Evolutionary conservation across 176 grass and related monocot species (phyloP).

Genomic region (Hordeum vulgare): MorexV3_pseudomolecules_assembly NC_058520.1:467190990-467191489

Average conservation of each 20-base stretch:
- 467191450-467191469: neutral
- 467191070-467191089: neutral
- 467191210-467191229: conserved; percentile 65
- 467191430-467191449: neutral
- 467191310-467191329: neutral
- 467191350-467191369: neutral
- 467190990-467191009: too few relatives aligned
- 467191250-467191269: conserved; percentile 66
- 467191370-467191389: conserved; percentile 5
- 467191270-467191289: conserved; percentile 84
- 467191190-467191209: conserved; percentile 92
- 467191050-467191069: too few relatives aligned
- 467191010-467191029: too few relatives aligned
- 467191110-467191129: neutral
- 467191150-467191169: conserved; percentile 15
- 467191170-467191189: conserved; percentile 25
- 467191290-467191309: conserved; percentile 93
- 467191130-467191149: neutral
- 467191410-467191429: neutral
- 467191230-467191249: conserved; percentile 69
- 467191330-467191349: neutral
- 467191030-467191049: too few relatives aligned
- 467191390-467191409: neutral
- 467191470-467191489: conserved; percentile 9
- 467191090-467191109: neutral